These are phyloP conservation scores for Fistulifera pelliculosa DNA, from an alignment of 108 stramenopile species.

Conservation along the genomic window DNA sequence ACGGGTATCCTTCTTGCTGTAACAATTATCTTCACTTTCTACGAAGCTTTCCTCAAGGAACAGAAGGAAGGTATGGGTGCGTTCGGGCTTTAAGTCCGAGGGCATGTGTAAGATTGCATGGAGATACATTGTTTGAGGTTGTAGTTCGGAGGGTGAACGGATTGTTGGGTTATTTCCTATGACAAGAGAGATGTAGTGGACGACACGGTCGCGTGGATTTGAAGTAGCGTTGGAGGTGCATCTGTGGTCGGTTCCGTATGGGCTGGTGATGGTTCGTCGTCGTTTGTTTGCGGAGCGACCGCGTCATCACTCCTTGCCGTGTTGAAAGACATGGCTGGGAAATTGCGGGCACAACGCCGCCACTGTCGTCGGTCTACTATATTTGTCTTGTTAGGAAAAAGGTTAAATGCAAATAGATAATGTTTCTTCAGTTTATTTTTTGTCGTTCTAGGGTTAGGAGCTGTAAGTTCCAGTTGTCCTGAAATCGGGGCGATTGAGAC, in stretches of 20 bases:
- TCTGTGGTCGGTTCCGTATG: constrained; percentile 71
- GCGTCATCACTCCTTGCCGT: constrained; percentile 41
- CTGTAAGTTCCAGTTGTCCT: too few species aligned
- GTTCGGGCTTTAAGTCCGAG: constrained; percentile 40
- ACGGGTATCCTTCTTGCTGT: constrained; percentile 97
- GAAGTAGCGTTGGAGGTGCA: constrained; percentile 86
- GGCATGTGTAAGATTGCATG: not conserved
- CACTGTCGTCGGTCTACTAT: constrained; percentile 24
- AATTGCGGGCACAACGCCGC: constrained; percentile 60
- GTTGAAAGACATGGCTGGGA: constrained; percentile 37
- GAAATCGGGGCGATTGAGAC: too few species aligned
- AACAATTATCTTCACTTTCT: constrained; percentile 97
- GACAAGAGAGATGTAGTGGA: not conserved
- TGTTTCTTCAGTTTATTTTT: too few species aligned
- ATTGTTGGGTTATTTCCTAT: not conserved
- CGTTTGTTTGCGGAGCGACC: constrained; percentile 21
- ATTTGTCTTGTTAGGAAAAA: too few species aligned
- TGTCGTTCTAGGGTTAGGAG: too few species aligned
- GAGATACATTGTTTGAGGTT: not conserved
- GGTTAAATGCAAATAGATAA: too few species aligned
- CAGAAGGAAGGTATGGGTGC: constrained; percentile 56
- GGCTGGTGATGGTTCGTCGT: constrained; percentile 78
- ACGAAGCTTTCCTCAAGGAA: constrained; percentile 92
- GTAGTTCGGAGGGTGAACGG: too few species aligned
- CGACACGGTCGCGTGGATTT: constrained; percentile 56